Percentiles rank a stretch among this genome's conserved stretches.
These are phyloP conservation scores for Aspergillus hortae DNA, from an alignment of 2,329 filamentous ascomycete species.

Conservation along the genomic window DNA sequence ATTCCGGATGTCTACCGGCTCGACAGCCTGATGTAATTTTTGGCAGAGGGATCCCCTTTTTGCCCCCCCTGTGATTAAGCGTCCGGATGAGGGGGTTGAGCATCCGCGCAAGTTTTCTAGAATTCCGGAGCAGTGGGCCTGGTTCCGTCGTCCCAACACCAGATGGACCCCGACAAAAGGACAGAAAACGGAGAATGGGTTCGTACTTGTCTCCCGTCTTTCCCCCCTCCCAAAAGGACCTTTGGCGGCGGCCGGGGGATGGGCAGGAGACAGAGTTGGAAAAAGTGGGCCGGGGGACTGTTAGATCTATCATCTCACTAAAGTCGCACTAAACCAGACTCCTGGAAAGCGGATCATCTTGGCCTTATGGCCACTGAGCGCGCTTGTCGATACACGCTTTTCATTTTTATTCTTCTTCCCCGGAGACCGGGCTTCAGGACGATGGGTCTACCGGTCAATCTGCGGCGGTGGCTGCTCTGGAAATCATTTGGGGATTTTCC, in stretches of 20 bases:
- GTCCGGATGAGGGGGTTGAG: background rate
- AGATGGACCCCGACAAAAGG: background rate
- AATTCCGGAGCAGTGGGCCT: slow-evolving; percentile 9
- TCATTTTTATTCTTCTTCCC: slow-evolving; percentile 24
- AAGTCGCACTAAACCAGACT: slow-evolving; percentile 31
- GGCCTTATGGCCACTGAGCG: slow-evolving; percentile 29
- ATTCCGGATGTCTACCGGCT: too few species aligned
- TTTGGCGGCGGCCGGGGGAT: background rate
- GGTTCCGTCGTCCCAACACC: background rate
- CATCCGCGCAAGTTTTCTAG: slow-evolving; percentile 7
- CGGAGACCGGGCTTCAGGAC: slow-evolving; percentile 32
- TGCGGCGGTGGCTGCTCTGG: slow-evolving; percentile 20
- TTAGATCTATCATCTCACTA: slow-evolving; percentile 39
- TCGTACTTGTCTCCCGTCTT: background rate
- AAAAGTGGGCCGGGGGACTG: slow-evolving; percentile 14
- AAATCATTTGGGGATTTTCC: background rate
- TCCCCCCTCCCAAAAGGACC: background rate
- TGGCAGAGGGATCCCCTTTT: background rate
- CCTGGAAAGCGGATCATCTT: slow-evolving; percentile 35
- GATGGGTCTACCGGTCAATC: slow-evolving; percentile 26
- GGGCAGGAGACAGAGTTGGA: slow-evolving; percentile 18
- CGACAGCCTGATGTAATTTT: background rate
- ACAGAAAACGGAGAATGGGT: background rate
- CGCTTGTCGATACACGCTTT: slow-evolving; percentile 24
- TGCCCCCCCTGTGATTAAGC: background rate